Evolutionary conservation across 2,329 filamentous ascomycete species (phyloP).

Genomic region (Delphinella strobiligena): DNA sequence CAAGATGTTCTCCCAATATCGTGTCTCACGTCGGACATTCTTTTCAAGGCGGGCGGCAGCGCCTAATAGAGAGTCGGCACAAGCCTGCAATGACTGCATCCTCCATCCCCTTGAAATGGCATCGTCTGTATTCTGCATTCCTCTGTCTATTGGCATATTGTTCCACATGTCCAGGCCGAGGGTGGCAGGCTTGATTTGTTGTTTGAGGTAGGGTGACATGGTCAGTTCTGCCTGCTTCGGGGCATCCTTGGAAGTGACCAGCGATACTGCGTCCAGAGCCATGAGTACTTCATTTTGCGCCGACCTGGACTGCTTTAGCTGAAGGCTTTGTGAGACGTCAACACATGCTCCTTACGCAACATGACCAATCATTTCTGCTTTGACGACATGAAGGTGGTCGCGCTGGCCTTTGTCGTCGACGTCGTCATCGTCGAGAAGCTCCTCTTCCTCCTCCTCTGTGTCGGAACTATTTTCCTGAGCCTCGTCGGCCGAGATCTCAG

Average conservation of each 20-base stretch:
- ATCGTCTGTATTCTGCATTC: conserved; percentile 23
- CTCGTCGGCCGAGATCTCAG: conserved; percentile 47
- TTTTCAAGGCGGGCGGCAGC: conserved; percentile 61
- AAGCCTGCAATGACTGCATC: conserved; percentile 61
- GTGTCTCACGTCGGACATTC: conserved; percentile 68
- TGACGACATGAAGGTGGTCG: conserved; percentile 27
- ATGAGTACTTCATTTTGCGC: conserved; percentile 51
- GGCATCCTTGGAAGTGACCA: conserved; percentile 71
- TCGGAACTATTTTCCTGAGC: conserved; percentile 22
- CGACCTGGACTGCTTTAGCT: conserved; percentile 19
- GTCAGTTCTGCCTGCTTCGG: conserved; percentile 58
- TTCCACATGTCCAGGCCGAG: conserved; percentile 54
- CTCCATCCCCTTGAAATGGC: conserved; percentile 58
- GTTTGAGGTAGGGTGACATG: conserved; percentile 58
- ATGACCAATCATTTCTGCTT: conserved; percentile 29
- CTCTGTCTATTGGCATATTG: conserved; percentile 46
- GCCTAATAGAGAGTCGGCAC: conserved; percentile 60
- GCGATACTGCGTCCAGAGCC: conserved; percentile 70
- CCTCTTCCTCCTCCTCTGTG: conserved; percentile 31
- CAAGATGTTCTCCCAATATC: conserved; percentile 81
- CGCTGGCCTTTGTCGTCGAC: conserved; percentile 18
- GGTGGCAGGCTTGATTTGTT: conserved; percentile 61
- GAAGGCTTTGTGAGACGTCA: not conserved
- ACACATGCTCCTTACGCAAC: conserved; percentile 21
- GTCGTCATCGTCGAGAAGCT: conserved; percentile 9